Conservation (phyloP, 1,284 basidiomycete species). For the Ceratobasidium sp. region DNA sequence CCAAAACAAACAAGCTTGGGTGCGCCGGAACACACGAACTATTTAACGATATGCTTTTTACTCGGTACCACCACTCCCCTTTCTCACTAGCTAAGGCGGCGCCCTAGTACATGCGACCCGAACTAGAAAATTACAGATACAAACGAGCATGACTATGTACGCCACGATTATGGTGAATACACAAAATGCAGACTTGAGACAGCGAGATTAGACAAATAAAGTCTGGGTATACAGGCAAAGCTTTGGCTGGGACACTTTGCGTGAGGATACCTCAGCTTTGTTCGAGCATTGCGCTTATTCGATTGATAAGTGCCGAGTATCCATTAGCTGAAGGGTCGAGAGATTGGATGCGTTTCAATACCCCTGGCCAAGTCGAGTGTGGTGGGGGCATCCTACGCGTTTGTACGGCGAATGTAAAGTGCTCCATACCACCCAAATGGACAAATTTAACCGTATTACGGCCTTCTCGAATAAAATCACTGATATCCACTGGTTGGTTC, state of each 20-base stretch:
- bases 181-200: constrained; percentile 11
- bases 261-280: not conserved
- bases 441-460: constrained; percentile 20
- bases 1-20: not conserved
- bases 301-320: constrained; percentile 7
- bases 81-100: not conserved
- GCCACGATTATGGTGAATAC: constrained; percentile 30
- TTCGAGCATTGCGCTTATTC: constrained; percentile 11
- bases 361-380: constrained; percentile 2
- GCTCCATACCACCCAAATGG: constrained; percentile 26
- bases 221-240: not conserved
- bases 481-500: constrained; percentile 18
- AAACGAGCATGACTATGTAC: constrained; percentile 12
- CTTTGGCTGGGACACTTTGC: no score
- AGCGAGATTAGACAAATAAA: not conserved
- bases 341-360: constrained; percentile 16
- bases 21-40: constrained; percentile 2
- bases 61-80: constrained; percentile 23
- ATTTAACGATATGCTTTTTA: constrained; percentile 14
- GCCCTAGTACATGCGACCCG: not conserved
- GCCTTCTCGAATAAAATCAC: constrained; percentile 20
- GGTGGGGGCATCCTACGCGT: constrained; percentile 26
- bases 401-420: constrained; percentile 25
- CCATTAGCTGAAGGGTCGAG: constrained; percentile 9
- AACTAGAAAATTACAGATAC: constrained; percentile 4